Conservation (phyloP, 2,329 filamentous ascomycete species). For the Arthrobotrys sphaeroides region DNA sequence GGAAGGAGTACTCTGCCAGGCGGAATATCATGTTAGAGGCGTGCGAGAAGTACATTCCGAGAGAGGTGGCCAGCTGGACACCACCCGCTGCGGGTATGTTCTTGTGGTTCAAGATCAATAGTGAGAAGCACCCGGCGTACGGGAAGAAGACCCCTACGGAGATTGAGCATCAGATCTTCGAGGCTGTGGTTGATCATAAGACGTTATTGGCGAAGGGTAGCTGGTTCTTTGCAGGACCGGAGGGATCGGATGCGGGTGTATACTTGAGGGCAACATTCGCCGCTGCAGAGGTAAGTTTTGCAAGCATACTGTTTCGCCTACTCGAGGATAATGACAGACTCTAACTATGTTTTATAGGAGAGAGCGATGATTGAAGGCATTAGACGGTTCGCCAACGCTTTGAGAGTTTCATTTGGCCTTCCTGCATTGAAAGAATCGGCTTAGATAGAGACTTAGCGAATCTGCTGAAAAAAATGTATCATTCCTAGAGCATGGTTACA, state of each 20-base stretch:
- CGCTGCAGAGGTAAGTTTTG: slow-evolving; percentile 68
- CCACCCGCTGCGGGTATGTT: slow-evolving; percentile 93
- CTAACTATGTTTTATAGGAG: slow-evolving; percentile 60
- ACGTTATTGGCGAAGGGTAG: slow-evolving; percentile 84
- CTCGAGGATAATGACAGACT: background rate
- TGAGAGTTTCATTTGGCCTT: slow-evolving; percentile 71
- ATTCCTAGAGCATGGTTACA: slow-evolving; percentile 24
- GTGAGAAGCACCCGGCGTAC: slow-evolving; percentile 72
- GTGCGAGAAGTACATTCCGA: slow-evolving; percentile 80
- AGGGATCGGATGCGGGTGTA: slow-evolving; percentile 69
- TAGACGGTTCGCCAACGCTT: slow-evolving; percentile 76
- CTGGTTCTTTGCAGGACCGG: slow-evolving; percentile 85
- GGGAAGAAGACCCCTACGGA: slow-evolving; percentile 67
- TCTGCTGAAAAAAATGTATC: background rate
- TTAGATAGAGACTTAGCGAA: background rate
- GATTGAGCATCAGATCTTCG: slow-evolving; percentile 88
- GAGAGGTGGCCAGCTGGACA: slow-evolving; percentile 78
- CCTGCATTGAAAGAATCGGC: slow-evolving; percentile 21
- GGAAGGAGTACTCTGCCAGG: slow-evolving; percentile 80
- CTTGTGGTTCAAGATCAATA: slow-evolving; percentile 79
- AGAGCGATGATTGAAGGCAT: slow-evolving; percentile 78
- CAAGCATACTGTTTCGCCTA: slow-evolving; percentile 53
- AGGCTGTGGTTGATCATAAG: slow-evolving; percentile 76
- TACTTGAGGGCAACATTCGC: slow-evolving; percentile 94
- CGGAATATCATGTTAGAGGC: slow-evolving; percentile 80